Evolutionary conservation across 2,329 filamentous ascomycete species (phyloP), one percentile per base, ranked within the genome.

Genomic region (Apiospora aurea): DNA sequence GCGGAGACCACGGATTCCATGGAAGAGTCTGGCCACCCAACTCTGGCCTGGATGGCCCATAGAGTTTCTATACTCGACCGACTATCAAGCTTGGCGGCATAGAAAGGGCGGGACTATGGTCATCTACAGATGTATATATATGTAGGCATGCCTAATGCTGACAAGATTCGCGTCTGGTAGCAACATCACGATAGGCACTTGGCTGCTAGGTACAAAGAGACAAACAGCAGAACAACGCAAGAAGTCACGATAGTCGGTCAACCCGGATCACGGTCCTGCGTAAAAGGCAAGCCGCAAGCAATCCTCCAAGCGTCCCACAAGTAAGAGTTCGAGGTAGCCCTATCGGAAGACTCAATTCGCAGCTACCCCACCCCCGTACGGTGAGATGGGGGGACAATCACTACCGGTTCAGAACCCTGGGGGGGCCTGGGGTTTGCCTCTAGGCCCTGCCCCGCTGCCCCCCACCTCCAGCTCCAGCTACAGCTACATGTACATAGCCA

Each of bases 191-290:
- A 64, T n/a, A 38, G 5, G 29, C 53, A 34, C 51, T 57, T 57
- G 51, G 51, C 13, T 47, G 18, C 18, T 49, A 8, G 21, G 21
- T 49, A 18, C 18, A n/a, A 49, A n/a, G 46, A 11, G 46, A 18
- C 26, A 24, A 26, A 49, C 51, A 34, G 2, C 51, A 57, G 16
- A 26, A 3, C 51, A 57, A 16, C 51, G 29, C 51, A 18, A 57
- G 51, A 57, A 57, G 51, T 57, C 51, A 57, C 51, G 51, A 57
- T 34, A 57, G 51, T 57, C 51, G 51, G 26, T 57, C 51, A 57
- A 57, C 14, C 51, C 51, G 26, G 51, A 57, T 29, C 26, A 57
- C 51, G 51, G 51, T 38, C 53, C 13, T 21, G 21, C 34, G 53
- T 34, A 4, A 16, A 4, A 38, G 53, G 53, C 11, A 53, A 61